Base-by-base conservation (phyloP, 768 basidiomycete species). In the Lentinus tigrinus region DNA sequence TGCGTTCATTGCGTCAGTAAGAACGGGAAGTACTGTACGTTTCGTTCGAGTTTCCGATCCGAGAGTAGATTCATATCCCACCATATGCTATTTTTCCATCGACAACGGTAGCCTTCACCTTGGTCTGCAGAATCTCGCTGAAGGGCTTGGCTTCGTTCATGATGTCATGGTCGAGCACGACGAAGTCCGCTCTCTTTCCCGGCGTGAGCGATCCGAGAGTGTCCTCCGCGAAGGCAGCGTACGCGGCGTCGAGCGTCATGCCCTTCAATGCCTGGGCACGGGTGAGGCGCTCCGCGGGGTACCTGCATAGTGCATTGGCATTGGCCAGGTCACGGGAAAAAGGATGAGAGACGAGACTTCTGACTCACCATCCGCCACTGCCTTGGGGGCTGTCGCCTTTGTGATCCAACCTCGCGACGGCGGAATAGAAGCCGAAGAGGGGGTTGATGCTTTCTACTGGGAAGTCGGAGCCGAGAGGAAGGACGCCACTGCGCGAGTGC, bases 381-480 rank as follows among this genome's bases (percentile, higher is more conserved):
- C 95, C 95, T 57, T 95, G 91, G 0, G 95, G 96, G 21, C 91
- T 94, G 17, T 76, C 74, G 0, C 93, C 93, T 13, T 83, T 77
- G 2, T 78, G 75, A 23, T 81, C 80, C 5, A 92, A 76, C 14
- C 95, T 82, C 1, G 93, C 80, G 2, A 94, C 81, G 0, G 93
- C 93, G 5, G 96, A 94, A 64, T 95, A 93, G 72, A 97, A 95
- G 0, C 92, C 93, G 3, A 89, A 75, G 34, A 98, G 74, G 0
- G 96, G 95, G 67, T 96, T 92, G 52, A 96, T 87, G 10, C 84
- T 82, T 71, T 98, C 95, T 3, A 98, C 87, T 0, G 96, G 96
- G 72, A 98, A 97, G 70, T 98, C 95, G 3, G 93, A 93, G 2
- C 96, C 95, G 1, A 98, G 78, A 0, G 93, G 87, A 2, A 95